phyloP scores from a whole-genome alignment of 163 green algal species.

The Trebouxiophyceae sp. region DNA sequence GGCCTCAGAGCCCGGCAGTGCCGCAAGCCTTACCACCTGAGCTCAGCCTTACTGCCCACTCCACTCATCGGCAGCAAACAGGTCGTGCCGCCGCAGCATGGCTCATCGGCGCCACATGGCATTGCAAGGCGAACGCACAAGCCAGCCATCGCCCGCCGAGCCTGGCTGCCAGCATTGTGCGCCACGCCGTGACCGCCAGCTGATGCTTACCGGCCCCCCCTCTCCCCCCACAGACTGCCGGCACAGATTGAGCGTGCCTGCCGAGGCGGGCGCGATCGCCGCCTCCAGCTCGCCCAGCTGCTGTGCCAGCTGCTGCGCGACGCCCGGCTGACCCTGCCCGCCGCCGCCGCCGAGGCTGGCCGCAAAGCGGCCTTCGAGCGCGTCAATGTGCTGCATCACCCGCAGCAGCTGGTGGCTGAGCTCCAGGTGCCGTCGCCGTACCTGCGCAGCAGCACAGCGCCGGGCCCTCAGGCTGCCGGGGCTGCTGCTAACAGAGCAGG shows the following conservation, averaged over 20 bases:
- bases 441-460: too few relatives aligned
- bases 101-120: not conserved
- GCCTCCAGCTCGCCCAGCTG: slow-evolving; percentile 36
- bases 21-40: too few relatives aligned
- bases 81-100: not conserved
- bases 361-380: slow-evolving; percentile 57
- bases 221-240: not conserved
- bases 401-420: slow-evolving; percentile 50
- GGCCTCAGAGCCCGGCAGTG: too few relatives aligned
- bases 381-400: slow-evolving; percentile 48
- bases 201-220: not conserved
- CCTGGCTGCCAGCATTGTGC: not conserved
- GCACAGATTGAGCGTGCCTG: not conserved
- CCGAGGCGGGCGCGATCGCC: slow-evolving; percentile 23
- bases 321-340: not conserved
- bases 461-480: too few relatives aligned
- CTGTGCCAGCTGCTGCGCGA: slow-evolving; percentile 13
- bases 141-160: not conserved
- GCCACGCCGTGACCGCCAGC: not conserved
- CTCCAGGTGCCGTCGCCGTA: slow-evolving; percentile 42
- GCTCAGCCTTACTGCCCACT: not conserved
- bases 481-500: too few relatives aligned
- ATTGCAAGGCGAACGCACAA: not conserved
- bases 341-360: slow-evolving; percentile 29
- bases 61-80: not conserved